These are phyloP conservation scores for Aciculoconidium aculeatum DNA, from an alignment of 805 yeast species.

Conservation along the genomic window DNA sequence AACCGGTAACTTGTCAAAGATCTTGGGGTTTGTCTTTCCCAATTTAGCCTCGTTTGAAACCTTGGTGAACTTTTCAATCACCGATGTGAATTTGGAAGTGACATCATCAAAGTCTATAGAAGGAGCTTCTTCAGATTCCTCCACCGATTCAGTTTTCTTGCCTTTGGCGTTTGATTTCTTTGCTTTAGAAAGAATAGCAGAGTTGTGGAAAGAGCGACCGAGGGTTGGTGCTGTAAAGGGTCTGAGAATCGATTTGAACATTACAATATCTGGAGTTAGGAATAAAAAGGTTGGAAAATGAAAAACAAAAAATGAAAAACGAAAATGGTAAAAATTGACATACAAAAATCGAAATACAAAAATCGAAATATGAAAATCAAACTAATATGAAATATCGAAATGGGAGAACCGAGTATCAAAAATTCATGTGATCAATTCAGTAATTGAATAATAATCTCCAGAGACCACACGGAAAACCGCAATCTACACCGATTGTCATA, in stretches of 20 bases:
- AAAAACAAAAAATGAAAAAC: too few species aligned
- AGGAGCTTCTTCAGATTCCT: conserved; percentile 11
- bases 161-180: too few species aligned
- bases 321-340: neutral
- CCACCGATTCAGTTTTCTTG: conserved; percentile 8
- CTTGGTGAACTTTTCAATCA: conserved; percentile 49
- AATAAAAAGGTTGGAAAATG: too few species aligned
- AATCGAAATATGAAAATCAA: too few species aligned
- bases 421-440: too few species aligned
- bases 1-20: conserved; percentile 58
- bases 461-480: too few species aligned
- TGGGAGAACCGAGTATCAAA: too few species aligned
- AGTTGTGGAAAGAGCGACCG: conserved; percentile 1
- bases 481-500: too few species aligned
- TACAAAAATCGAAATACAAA: neutral
- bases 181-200: conserved; percentile 4
- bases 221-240: neutral
- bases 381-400: too few species aligned
- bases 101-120: conserved; percentile 31
- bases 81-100: conserved; percentile 38
- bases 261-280: neutral
- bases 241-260: conserved; percentile 4
- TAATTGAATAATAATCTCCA: too few species aligned
- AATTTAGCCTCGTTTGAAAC: conserved; percentile 57
- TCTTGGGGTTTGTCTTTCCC: conserved; percentile 63